Evolutionary conservation across 441 rosid genomes (phyloP), one percentile per base, ranked within the genome.

Genomic region (Euphorbia celastroides): DNA sequence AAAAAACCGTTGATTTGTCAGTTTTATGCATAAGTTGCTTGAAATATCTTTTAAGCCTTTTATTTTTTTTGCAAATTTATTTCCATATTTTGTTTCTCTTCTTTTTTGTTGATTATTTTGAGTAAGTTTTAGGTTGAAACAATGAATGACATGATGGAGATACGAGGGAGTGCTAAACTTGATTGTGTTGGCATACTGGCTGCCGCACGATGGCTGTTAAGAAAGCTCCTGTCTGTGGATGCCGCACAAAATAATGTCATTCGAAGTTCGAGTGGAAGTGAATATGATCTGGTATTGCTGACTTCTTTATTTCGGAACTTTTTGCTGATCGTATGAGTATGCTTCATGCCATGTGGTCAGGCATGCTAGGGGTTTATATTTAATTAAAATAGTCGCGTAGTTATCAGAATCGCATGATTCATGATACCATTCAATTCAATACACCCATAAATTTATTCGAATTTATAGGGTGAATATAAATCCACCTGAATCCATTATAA

Each of bases 121-220:
- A 64, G 30, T 48, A 25, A 4, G 6, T 72, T 60, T 27, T 72
- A 94, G 99, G 91, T 92, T 68, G 77, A 77, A 69, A 75, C 75
- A 57, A 70, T 92, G 81, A 75, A 79, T 74, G 75, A 62, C 77
- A 80, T 86, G 92, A 69, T 81, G 60, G 80, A 74, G 77, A 78
- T 60, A 61, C 87, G 75, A 75, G 74, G 67, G 38, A 80, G 75
- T 81, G 79, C 65, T 68, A 92, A 86, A 81, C 88, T 85, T 65
- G 86, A 87, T 77, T 87, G 97, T 81, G 69, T 66, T 77, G 80
- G 82, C 69, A 66, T 92, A 58, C 75, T 92, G 73, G 82, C 78
- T 72, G 86, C 87, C 69, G 69, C 84, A 56, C 77, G 78, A 71
- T 70, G 77, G 77, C 73, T 94, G 77, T 78, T 90, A 48, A 74